A percentile compares a stretch with the other conserved stretches of the same genome.
Conservation (phyloP, 495 filamentous ascomycete genomes). For the Tuber melanosporum region DNA sequence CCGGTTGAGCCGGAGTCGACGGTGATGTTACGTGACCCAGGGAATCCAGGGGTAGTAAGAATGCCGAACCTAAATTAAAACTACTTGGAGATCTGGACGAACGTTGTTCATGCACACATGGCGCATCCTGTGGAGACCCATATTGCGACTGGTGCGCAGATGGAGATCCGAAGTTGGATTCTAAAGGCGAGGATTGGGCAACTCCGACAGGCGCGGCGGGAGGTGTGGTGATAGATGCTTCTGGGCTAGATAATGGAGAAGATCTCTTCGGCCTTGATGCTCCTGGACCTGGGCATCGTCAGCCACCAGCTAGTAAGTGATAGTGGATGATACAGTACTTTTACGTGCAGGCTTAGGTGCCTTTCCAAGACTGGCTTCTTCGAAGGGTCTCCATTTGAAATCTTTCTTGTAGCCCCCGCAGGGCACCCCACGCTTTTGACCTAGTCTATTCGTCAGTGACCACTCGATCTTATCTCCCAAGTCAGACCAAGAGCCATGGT, state of each 20-base stretch:
- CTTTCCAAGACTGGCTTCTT: conserved; percentile 59
- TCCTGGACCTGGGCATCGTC: conserved; percentile 24
- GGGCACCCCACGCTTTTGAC: conserved; percentile 56
- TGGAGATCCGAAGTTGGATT: conserved; percentile 24
- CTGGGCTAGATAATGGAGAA: conserved; percentile 24
- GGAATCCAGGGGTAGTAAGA: conserved; percentile 18
- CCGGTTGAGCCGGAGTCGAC: not conserved
- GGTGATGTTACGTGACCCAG: conserved; percentile 12
- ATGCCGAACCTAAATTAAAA: conserved; percentile 9
- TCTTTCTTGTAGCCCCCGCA: conserved; percentile 79
- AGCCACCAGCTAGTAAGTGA: conserved; percentile 9
- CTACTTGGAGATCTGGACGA: conserved; percentile 4
- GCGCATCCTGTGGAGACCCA: conserved; percentile 33
- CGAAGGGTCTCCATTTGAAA: conserved; percentile 77
- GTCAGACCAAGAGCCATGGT: not conserved
- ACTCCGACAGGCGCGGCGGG: not conserved
- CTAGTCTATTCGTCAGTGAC: conserved; percentile 20
- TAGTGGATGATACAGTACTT: conserved; percentile 22
- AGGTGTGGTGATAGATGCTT: conserved; percentile 8
- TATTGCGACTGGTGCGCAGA: conserved; percentile 42
- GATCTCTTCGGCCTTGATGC: conserved; percentile 33
- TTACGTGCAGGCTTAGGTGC: conserved; percentile 37
- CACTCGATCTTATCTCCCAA: not conserved
- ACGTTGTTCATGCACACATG: conserved; percentile 29
- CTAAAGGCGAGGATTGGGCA: conserved; percentile 9